Evolutionary conservation across 805 yeast genomes (phyloP).

Genomic region (Yarrowia deformans): DNA sequence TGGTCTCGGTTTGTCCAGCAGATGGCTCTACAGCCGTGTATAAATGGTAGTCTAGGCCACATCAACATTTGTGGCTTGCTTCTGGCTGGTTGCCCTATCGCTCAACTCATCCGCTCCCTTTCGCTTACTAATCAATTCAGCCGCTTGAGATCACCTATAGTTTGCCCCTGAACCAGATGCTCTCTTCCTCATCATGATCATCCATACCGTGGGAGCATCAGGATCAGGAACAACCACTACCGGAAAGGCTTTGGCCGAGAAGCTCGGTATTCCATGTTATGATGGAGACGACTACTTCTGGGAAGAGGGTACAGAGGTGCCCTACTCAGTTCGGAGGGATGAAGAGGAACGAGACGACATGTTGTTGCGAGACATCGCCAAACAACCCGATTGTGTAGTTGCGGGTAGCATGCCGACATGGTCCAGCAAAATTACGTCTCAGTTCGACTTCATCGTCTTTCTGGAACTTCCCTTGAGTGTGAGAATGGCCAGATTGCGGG

Average conservation of each 20-base stretch:
- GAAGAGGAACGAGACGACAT: constrained; percentile 18
- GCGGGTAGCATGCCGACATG: constrained; percentile 29
- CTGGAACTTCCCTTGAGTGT: constrained; percentile 6
- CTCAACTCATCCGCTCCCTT: too few relatives aligned
- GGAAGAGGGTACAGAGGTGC: constrained; percentile 1
- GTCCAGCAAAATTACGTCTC: constrained; percentile 8
- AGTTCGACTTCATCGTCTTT: constrained; percentile 24
- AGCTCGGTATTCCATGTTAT: constrained; percentile 12
- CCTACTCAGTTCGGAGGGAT: constrained; percentile 7
- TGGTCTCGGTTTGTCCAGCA: too few relatives aligned
- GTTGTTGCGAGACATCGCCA: constrained; percentile 24
- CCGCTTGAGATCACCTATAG: not conserved
- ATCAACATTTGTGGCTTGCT: too few relatives aligned
- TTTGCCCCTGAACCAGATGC: not conserved
- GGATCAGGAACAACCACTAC: constrained; percentile 29
- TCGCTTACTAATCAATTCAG: not conserved
- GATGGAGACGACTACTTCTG: constrained; percentile 36
- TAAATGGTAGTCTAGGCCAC: too few relatives aligned
- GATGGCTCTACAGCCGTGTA: too few relatives aligned
- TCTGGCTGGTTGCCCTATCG: too few relatives aligned
- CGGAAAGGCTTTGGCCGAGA: constrained; percentile 15
- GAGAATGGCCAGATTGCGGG: constrained; percentile 6
- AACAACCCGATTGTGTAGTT: constrained; percentile 18
- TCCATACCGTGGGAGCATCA: constrained; percentile 28
- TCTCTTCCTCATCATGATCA: constrained; percentile 21